Evolutionary conservation across 495 filamentous ascomycete genomes (phyloP).

Genomic region (Hypoxylon perforatum): DNA sequence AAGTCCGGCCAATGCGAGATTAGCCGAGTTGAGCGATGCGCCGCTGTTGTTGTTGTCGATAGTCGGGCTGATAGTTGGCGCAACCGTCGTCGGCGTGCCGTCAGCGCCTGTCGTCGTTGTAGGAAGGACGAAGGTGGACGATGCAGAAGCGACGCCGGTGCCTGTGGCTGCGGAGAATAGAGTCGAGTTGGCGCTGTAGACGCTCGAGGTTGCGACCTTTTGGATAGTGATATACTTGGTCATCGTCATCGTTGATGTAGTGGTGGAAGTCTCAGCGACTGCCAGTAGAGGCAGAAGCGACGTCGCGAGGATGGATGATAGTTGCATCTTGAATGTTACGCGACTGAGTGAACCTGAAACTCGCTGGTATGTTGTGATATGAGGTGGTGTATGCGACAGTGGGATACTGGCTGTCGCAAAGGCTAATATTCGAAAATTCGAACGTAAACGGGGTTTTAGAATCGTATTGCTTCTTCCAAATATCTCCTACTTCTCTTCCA

Average conservation of each 20-base stretch:
- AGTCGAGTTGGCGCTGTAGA: slow-evolving; percentile 38
- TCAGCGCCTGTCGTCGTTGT: slow-evolving; percentile 38
- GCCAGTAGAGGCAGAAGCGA: slow-evolving; percentile 59
- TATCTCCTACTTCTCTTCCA: slow-evolving; percentile 22
- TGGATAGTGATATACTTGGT: slow-evolving; percentile 64
- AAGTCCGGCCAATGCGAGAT: slow-evolving; percentile 55
- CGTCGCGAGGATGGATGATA: slow-evolving; percentile 47
- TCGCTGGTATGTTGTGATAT: slow-evolving; percentile 1
- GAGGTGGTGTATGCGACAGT: slow-evolving; percentile 15
- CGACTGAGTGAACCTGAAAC: neutral
- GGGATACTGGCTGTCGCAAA: slow-evolving; percentile 17
- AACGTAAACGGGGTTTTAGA: slow-evolving; percentile 3
- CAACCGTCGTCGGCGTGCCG: slow-evolving; percentile 41
- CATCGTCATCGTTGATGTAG: slow-evolving; percentile 62
- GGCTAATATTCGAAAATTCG: neutral
- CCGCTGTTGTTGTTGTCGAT: slow-evolving; percentile 49
- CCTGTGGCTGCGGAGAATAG: slow-evolving; percentile 33
- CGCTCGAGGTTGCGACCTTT: slow-evolving; percentile 47
- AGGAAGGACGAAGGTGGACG: slow-evolving; percentile 37
- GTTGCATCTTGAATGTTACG: slow-evolving; percentile 49
- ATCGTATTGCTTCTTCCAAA: slow-evolving; percentile 12
- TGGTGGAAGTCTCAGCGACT: slow-evolving; percentile 55
- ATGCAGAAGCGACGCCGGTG: slow-evolving; percentile 25
- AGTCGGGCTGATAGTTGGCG: slow-evolving; percentile 42
- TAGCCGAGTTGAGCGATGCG: slow-evolving; percentile 49